Percentiles rank a stretch among this genome's conserved stretches.
phyloP scores from a whole-genome alignment of 805 yeast species.

The Ogataea zsoltii region DNA sequence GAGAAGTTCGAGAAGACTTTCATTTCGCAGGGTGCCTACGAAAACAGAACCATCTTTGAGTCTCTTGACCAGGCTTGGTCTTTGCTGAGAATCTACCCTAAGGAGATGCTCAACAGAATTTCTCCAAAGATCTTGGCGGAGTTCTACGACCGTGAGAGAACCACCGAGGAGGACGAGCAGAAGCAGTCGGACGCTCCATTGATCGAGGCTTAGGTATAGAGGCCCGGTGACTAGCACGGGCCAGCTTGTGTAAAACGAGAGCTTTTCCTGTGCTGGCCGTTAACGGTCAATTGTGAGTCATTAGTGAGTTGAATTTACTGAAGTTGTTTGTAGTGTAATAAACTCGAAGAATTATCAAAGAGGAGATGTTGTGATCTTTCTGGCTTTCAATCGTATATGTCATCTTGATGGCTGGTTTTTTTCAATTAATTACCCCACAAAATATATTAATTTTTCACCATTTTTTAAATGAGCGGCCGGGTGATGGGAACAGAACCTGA shows the following conservation, averaged over 20 bases:
- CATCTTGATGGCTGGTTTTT: no score
- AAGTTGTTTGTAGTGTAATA: no score
- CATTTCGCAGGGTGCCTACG: constrained; percentile 95
- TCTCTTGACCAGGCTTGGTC: constrained; percentile 98
- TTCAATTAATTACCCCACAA: no score
- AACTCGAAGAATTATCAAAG: no score
- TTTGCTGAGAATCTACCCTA: constrained; percentile 96
- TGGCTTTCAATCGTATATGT: no score
- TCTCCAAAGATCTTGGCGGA: constrained; percentile 95
- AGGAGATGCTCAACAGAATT: constrained; percentile 97
- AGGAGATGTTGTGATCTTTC: no score
- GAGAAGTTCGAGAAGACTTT: constrained; percentile 97
- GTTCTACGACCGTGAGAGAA: constrained; percentile 89
- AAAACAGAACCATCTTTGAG: constrained; percentile 91
- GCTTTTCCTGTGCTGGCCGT: no score
- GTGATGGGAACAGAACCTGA: no score
- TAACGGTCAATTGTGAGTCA: no score
- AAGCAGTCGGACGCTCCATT: constrained; percentile 24
- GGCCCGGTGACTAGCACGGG: not conserved
- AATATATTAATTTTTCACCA: no score
- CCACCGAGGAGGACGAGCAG: constrained; percentile 42
- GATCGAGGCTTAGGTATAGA: constrained; percentile 21
- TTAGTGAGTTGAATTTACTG: no score
- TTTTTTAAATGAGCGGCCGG: no score
- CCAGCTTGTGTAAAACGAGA: not conserved